These are phyloP conservation scores for Komagataella ulmi DNA, from an alignment of 805 yeast genomes.

Conservation along the genomic window DNA sequence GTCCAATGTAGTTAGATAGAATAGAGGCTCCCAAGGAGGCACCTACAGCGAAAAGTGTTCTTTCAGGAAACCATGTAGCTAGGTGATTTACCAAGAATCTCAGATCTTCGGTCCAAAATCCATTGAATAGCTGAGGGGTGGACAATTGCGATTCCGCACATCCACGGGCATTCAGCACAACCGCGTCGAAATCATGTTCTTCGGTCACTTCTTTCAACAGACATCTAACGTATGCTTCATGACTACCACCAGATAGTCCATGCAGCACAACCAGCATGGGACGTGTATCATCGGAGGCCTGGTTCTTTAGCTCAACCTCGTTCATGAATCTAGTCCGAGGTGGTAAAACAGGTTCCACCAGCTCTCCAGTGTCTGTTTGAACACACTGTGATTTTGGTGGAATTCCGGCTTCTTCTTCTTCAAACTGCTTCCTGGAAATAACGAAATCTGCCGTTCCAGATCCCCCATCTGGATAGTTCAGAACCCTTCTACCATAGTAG, in stretches of 20 bases:
- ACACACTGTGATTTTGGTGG: conserved; percentile 11
- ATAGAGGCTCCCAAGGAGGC: conserved; percentile 72
- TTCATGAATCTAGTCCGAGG: conserved; percentile 40
- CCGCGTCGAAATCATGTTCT: conserved; percentile 38
- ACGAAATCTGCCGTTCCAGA: conserved; percentile 66
- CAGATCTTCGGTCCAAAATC: conserved; percentile 60
- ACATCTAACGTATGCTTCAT: conserved; percentile 61
- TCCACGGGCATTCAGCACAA: conserved; percentile 64
- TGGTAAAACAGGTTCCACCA: conserved; percentile 17
- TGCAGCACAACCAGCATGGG: conserved; percentile 61
- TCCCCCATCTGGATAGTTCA: conserved; percentile 52
- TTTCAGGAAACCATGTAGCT: conserved; percentile 37
- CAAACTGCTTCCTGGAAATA: conserved; percentile 21
- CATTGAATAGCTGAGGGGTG: conserved; percentile 58
- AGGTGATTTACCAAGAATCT: conserved; percentile 40
- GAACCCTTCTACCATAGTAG: conserved; percentile 63
- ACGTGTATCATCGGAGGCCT: conserved; percentile 16
- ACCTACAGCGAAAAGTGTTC: conserved; percentile 60
- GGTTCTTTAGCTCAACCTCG: conserved; percentile 25
- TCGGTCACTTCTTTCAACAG: conserved; percentile 28
- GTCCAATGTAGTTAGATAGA: conserved; percentile 61
- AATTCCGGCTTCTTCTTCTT: conserved; percentile 2
- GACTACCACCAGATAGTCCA: conserved; percentile 81
- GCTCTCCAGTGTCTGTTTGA: conserved; percentile 12
- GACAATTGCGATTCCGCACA: conserved; percentile 61